Conservation (phyloP, 768 basidiomycete species). For the Exidia glandulosa region DNA sequence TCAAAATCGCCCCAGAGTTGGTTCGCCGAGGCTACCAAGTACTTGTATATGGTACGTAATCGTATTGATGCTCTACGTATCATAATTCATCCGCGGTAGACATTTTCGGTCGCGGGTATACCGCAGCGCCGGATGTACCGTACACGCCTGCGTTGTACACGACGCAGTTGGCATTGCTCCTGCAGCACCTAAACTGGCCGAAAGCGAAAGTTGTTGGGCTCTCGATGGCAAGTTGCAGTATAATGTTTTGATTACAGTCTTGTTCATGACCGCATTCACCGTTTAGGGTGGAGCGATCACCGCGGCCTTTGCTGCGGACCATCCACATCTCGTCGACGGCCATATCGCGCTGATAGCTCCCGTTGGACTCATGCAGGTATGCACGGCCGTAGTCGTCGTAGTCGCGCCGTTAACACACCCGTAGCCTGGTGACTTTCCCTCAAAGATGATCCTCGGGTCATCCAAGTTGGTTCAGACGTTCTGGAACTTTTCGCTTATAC, state of each 20-base stretch:
- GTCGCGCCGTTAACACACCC: neutral
- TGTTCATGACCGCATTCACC: neutral
- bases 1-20: slow-evolving; percentile 56
- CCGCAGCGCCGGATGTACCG: slow-evolving; percentile 60
- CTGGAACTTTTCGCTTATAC: neutral
- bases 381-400: slow-evolving; percentile 11
- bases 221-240: slow-evolving; percentile 61
- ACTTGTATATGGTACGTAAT: slow-evolving; percentile 53
- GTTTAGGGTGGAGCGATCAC: slow-evolving; percentile 63
- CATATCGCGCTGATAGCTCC: slow-evolving; percentile 58
- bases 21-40: slow-evolving; percentile 58
- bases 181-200: slow-evolving; percentile 69
- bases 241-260: neutral
- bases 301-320: slow-evolving; percentile 56
- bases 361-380: slow-evolving; percentile 47
- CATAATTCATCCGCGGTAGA: slow-evolving; percentile 29
- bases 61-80: neutral
- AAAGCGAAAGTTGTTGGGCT: slow-evolving; percentile 54
- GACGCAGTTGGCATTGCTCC: slow-evolving; percentile 69
- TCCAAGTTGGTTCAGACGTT: neutral
- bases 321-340: slow-evolving; percentile 58
- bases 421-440: neutral
- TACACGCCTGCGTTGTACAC: slow-evolving; percentile 58
- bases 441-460: too few species aligned
- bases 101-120: slow-evolving; percentile 74